Conservation (phyloP, 106 monocot genomes). For the Agapanthus africanus region DNA sequence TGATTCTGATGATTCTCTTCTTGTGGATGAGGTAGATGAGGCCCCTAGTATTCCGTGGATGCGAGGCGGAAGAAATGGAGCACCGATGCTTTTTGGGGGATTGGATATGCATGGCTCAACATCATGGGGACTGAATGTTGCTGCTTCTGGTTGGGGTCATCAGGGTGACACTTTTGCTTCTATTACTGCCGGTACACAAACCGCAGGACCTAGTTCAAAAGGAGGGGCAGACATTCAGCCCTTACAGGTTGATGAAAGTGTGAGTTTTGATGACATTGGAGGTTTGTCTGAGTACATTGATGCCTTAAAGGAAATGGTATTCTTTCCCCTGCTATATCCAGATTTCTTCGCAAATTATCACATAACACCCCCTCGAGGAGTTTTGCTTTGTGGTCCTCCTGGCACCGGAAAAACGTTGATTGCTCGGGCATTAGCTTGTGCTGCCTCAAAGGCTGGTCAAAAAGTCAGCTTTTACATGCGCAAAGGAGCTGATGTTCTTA, state of each 20-base stretch:
- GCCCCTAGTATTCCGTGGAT: background rate
- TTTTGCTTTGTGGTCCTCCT: constrained; percentile 88
- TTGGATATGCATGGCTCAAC: constrained; percentile 41
- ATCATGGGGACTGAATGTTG: constrained; percentile 34
- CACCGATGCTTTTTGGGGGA: constrained; percentile 48
- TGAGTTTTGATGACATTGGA: constrained; percentile 96
- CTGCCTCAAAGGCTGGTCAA: constrained; percentile 93
- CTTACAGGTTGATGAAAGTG: constrained; percentile 85
- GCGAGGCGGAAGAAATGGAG: background rate
- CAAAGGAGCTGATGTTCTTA: constrained; percentile 99
- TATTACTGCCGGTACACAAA: background rate
- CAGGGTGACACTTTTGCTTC: constrained; percentile 65
- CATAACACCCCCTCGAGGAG: constrained; percentile 97
- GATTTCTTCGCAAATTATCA: constrained; percentile 96
- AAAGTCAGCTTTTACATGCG: constrained; percentile 99
- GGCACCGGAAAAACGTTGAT: constrained; percentile 97
- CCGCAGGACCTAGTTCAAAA: constrained; percentile 85
- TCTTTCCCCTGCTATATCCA: constrained; percentile 92
- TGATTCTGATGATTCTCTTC: constrained; percentile 99
- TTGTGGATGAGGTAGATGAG: constrained; percentile 71
- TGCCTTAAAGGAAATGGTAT: constrained; percentile 99
- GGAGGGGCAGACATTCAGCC: constrained; percentile 99
- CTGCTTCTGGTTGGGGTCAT: constrained; percentile 93
- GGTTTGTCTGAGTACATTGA: constrained; percentile 91
- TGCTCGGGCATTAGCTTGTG: constrained; percentile 95